phyloP scores from a whole-genome alignment of 2,329 filamentous ascomycete species.

The Colletotrichum magnum region DNA sequence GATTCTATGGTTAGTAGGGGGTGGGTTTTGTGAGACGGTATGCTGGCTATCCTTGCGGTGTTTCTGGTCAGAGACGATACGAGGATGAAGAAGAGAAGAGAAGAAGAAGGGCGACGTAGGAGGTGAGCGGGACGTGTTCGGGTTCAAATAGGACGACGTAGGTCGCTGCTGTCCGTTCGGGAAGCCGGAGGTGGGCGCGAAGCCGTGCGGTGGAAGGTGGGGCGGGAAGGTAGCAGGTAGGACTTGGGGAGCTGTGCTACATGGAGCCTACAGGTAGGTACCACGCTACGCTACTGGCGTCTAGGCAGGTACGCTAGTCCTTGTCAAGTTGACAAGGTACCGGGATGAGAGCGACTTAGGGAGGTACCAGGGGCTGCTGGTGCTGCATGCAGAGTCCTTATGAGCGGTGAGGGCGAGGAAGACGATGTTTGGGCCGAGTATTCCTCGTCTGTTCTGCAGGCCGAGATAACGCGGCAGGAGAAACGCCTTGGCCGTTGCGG shows the following conservation, averaged over 20 bases:
- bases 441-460: background rate
- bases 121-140: background rate
- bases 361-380: too few relatives aligned
- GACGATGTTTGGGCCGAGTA: too few relatives aligned
- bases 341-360: too few relatives aligned
- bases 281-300: too few relatives aligned
- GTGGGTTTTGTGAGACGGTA: background rate
- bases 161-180: background rate
- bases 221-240: background rate
- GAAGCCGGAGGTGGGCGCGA: conserved; percentile 15
- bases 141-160: conserved; percentile 29
- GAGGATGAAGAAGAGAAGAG: conserved; percentile 18
- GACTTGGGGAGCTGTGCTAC: background rate
- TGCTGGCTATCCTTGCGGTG: background rate
- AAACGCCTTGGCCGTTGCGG: conserved; percentile 5
- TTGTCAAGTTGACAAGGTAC: too few relatives aligned
- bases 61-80: background rate
- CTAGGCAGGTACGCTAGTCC: too few relatives aligned
- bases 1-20: conserved; percentile 21
- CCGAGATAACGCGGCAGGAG: conserved; percentile 4
- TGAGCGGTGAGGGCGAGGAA: too few relatives aligned
- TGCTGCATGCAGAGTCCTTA: too few relatives aligned
- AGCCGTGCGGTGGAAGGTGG: conserved; percentile 12
- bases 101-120: background rate
- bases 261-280: background rate